phyloP scores from a whole-genome alignment of 345 rosid species.

The Mercurialis annua region DNA sequence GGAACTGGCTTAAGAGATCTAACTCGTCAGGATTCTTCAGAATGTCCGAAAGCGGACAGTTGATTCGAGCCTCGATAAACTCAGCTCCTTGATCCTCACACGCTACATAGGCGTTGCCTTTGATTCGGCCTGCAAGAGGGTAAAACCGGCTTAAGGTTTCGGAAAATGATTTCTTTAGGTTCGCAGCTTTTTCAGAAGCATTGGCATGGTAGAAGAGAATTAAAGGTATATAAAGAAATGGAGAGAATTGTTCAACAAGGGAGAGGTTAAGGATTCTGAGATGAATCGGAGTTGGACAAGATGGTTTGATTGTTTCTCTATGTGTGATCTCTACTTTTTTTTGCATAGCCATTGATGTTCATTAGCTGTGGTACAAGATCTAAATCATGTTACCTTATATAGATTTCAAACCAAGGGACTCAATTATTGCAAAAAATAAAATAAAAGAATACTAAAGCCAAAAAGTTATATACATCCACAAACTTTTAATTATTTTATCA shows the following conservation, averaged over 20 bases:
- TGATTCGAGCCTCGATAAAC: slow-evolving; percentile 30
- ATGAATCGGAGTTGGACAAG: slow-evolving; percentile 4
- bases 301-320: slow-evolving; percentile 1
- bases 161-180: background rate
- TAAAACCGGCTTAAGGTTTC: slow-evolving; percentile 7
- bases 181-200: slow-evolving; percentile 13
- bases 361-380: too few species aligned
- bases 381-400: too few species aligned
- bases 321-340: background rate
- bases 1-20: slow-evolving; percentile 12
- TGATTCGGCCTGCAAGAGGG: slow-evolving; percentile 13
- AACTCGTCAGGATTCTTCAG: slow-evolving; percentile 22
- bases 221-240: background rate
- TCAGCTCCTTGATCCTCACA: slow-evolving; percentile 43
- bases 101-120: slow-evolving; percentile 18
- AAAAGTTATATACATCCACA: too few species aligned
- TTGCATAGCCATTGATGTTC: too few species aligned
- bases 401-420: too few species aligned
- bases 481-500: too few species aligned
- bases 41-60: slow-evolving; percentile 22
- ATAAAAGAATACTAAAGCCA: too few species aligned
- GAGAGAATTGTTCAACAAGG: slow-evolving; percentile 1
- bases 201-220: slow-evolving; percentile 2
- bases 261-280: slow-evolving; percentile 2
- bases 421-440: too few species aligned